A percentile compares a stretch with the other conserved stretches of the same genome.
Conservation (phyloP, 805 yeast genomes). For the Candida chilensis region DNA sequence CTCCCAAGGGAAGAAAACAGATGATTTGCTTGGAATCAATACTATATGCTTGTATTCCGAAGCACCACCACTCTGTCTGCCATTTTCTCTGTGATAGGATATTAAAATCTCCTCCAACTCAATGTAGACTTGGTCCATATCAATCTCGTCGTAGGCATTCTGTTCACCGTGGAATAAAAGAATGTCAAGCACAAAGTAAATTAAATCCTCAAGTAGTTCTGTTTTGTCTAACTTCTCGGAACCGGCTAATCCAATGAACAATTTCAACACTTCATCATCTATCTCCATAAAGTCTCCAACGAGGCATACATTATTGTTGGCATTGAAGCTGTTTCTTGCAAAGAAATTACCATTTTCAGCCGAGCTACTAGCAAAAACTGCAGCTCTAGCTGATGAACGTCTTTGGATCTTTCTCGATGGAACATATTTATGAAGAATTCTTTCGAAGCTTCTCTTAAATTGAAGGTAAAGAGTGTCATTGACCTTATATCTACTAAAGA, state of each 20-base stretch:
- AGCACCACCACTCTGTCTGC: constrained; percentile 1
- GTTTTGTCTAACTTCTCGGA: constrained; percentile 17
- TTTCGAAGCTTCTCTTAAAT: constrained; percentile 27
- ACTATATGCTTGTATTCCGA: constrained; percentile 43
- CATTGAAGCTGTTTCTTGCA: no score
- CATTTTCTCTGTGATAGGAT: constrained; percentile 9
- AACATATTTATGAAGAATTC: constrained; percentile 30
- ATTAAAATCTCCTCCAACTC: constrained; percentile 40
- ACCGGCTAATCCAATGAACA: constrained; percentile 40
- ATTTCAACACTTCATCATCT: constrained; percentile 36
- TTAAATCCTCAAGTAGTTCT: constrained; percentile 49
- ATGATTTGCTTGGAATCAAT: constrained; percentile 55
- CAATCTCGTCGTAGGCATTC: constrained; percentile 58
- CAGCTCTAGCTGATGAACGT: constrained; percentile 6
- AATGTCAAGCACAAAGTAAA: constrained; percentile 53
- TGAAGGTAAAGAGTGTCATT: constrained; percentile 11
- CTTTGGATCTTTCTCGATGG: constrained; percentile 34
- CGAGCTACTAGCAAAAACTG: no score
- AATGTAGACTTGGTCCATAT: constrained; percentile 43
- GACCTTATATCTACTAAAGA: constrained; percentile 34
- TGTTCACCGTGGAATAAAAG: constrained; percentile 54
- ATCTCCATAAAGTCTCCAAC: constrained; percentile 21
- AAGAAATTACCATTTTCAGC: no score
- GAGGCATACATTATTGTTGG: no score
- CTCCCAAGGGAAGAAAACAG: constrained; percentile 88